These are phyloP conservation scores for Kwoniella botswanensis DNA, from an alignment of 768 basidiomycete species.

Conservation along the genomic window DNA sequence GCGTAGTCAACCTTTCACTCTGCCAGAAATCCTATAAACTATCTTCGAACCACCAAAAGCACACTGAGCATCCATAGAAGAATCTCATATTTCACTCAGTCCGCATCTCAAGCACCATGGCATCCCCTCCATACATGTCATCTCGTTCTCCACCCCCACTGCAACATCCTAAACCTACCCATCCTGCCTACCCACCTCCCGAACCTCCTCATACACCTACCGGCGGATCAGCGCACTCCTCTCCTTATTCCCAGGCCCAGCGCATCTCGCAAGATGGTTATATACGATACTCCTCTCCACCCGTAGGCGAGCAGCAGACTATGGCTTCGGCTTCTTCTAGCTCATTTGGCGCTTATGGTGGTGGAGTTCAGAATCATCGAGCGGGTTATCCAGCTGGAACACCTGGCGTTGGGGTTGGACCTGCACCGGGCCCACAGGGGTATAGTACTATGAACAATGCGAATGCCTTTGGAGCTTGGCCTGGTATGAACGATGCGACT, in stretches of 20 bases:
- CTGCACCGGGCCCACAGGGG: constrained; percentile 23
- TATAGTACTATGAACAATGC: constrained; percentile 26
- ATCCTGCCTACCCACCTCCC: constrained; percentile 57
- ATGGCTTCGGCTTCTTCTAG: constrained; percentile 19
- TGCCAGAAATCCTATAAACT: neutral
- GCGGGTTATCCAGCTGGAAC: constrained; percentile 23
- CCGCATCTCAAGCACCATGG: constrained; percentile 22
- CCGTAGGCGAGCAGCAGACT: constrained; percentile 33
- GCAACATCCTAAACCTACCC: constrained; percentile 57
- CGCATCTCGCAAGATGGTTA: constrained; percentile 55
- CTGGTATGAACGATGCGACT: constrained; percentile 87
- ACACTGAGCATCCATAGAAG: neutral
- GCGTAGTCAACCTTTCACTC: constrained; percentile 9
- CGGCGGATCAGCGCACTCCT: constrained; percentile 45
- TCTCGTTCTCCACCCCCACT: constrained; percentile 57
- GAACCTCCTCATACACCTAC: constrained; percentile 54
- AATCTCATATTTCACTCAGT: neutral
- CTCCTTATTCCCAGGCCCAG: constrained; percentile 53
- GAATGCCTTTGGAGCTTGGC: constrained; percentile 52
- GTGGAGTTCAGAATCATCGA: neutral
- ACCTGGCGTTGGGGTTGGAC: constrained; percentile 20
- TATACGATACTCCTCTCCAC: constrained; percentile 51
- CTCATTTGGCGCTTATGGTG: constrained; percentile 36
- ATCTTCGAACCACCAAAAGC: neutral
- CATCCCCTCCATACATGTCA: constrained; percentile 46